Conservation (phyloP, 1,284 basidiomycete species). For the Melampsora occidentalis region DNA sequence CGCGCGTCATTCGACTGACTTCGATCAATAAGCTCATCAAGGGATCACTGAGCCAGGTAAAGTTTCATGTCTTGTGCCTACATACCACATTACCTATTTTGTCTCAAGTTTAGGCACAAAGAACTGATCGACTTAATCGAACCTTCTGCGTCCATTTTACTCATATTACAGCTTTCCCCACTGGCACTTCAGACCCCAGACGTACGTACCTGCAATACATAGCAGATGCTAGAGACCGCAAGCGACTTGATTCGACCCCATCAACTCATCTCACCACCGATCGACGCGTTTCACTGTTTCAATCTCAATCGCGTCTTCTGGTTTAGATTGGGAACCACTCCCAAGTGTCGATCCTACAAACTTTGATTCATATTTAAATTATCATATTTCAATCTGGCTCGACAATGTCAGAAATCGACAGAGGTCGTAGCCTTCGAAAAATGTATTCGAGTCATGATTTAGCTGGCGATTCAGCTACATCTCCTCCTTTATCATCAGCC, state of each 20-base stretch:
- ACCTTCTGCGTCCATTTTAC: too few relatives aligned
- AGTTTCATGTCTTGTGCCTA: too few relatives aligned
- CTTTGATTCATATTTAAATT: neutral
- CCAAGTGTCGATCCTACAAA: neutral
- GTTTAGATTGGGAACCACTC: neutral
- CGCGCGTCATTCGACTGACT: too few relatives aligned
- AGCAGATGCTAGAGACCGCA: too few relatives aligned
- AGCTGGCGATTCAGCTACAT: conserved; percentile 14
- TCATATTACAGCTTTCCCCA: too few relatives aligned
- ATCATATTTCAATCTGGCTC: neutral
- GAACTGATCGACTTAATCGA: too few relatives aligned
- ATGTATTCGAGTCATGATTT: conserved; percentile 27
- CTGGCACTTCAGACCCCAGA: too few relatives aligned
- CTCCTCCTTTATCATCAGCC: conserved; percentile 28
- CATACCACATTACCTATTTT: too few relatives aligned
- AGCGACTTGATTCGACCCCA: neutral
- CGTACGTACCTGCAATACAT: too few relatives aligned
- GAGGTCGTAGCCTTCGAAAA: conserved; percentile 25
- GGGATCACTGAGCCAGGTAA: too few relatives aligned
- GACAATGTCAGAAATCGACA: conserved; percentile 36
- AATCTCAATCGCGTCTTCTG: neutral
- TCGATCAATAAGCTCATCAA: too few relatives aligned
- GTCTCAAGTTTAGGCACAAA: too few relatives aligned
- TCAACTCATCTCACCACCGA: neutral
- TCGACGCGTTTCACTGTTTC: conserved; percentile 3